Evolutionary conservation across 768 basidiomycete genomes (phyloP), one percentile per base, ranked within the genome.

Genomic region (Trametes punicea): DNA sequence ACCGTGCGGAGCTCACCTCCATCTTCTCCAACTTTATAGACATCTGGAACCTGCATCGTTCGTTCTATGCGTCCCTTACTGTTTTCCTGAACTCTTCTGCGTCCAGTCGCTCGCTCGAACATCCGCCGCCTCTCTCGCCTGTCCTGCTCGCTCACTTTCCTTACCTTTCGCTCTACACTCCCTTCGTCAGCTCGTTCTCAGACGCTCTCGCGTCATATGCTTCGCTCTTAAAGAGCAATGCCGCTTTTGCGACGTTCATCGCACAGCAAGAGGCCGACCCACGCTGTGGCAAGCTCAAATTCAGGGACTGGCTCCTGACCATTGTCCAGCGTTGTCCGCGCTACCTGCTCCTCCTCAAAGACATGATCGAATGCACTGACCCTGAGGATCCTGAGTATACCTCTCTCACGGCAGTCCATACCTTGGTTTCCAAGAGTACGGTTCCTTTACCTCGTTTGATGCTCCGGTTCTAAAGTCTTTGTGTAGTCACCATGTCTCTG

Each of bases 21-120:
- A 75, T 93, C 31, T 94, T 94, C 70, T 88, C 87, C 59, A 93
- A 93, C 69, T 92, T 93, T 61, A 85, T 92, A 66, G 91, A 93
- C 70, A 93, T 94, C 30, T 92, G 88, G 91, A 93, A 91, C 64
- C 77, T 91, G 39, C 90, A 92, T 70, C 87, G 81, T 48, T 81
- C 87, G 2, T 87, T 92, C 70, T 82, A 84, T 55, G 73, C 79
- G 6, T 79, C 84, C 2, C 76, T 92, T 26, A 76, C 81, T 7
- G 69, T 72, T 38, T 73, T 81, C 46, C 62, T 77, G 55, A 77
- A 61, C 61, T 55, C 70, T 56, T 63, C 69, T 48, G 44, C 66
- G 9, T 56, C 59, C 25, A 13, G 59, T 55, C 44, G 51, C n/a
- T 27, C 46, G 1, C 45, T 54, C 6, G 66, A 68, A 36, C 66